A percentile compares a stretch with the other conserved stretches of the same genome.
Evolutionary conservation across 192 early-diverging fungal species (phyloP).

Genomic region (Backusella tarrabulga): DNA sequence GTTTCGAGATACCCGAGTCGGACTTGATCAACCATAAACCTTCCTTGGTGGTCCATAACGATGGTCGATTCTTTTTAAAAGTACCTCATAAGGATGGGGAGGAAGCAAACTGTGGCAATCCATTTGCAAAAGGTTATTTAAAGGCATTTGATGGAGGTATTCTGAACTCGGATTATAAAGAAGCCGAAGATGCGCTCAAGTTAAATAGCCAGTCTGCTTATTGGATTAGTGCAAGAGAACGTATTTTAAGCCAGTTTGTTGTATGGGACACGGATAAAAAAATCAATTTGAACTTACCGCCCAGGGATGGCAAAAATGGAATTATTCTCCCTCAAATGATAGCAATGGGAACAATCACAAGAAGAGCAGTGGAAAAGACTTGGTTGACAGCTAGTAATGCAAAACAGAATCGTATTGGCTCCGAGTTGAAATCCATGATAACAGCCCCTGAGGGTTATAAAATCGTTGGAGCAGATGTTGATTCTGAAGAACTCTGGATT

Average conservation of each 20-base stretch:
- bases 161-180: conserved; percentile 66
- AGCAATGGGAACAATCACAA: conserved; percentile 95
- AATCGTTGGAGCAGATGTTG: conserved; percentile 96
- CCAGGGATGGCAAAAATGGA: conserved; percentile 42
- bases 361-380: conserved; percentile 87
- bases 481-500: conserved; percentile 97
- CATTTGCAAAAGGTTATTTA: conserved; percentile 83
- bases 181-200: conserved; percentile 76
- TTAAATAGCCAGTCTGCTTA: conserved; percentile 83
- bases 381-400: conserved; percentile 98
- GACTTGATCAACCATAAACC: conserved; percentile 10
- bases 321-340: conserved; percentile 90
- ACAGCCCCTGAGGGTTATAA: conserved; percentile 79
- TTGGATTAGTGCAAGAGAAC: conserved; percentile 84
- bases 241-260: conserved; percentile 84
- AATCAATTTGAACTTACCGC: conserved; percentile 44
- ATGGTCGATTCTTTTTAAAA: conserved; percentile 45
- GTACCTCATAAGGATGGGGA: conserved; percentile 91
- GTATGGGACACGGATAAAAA: conserved; percentile 61
- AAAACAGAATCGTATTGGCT: conserved; percentile 85
- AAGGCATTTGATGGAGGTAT: conserved; percentile 75
- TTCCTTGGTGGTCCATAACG: conserved; percentile 42
- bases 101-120: conserved; percentile 74
- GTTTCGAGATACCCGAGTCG: conserved; percentile 49
- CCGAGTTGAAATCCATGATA: conserved; percentile 89